These are phyloP conservation scores for Chalciporus piperatoides DNA, from an alignment of 1,284 basidiomycete genomes.

Conservation along the genomic window DNA sequence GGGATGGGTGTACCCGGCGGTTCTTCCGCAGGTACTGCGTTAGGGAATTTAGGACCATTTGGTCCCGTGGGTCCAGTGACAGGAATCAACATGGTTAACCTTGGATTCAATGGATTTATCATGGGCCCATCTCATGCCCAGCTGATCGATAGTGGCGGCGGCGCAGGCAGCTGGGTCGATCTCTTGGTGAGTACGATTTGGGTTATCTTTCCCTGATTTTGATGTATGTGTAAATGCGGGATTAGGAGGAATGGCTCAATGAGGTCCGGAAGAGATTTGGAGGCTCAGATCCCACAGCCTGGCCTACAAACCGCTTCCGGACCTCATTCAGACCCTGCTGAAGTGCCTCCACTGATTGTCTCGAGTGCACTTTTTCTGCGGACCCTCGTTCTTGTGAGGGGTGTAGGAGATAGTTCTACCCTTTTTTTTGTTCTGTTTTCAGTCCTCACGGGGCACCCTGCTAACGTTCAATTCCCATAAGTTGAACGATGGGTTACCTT, in stretches of 20 bases:
- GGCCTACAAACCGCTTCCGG: background rate
- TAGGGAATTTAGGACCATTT: slow-evolving; percentile 27
- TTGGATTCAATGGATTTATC: slow-evolving; percentile 41
- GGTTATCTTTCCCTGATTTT: background rate
- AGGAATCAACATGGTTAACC: slow-evolving; percentile 41
- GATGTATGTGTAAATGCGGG: background rate
- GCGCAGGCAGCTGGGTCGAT: slow-evolving; percentile 59
- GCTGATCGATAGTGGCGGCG: slow-evolving; percentile 12
- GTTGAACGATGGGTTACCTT: slow-evolving; percentile 26
- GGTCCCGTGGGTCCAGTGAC: slow-evolving; percentile 23
- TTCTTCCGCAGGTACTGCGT: slow-evolving; percentile 11
- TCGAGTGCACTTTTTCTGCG: background rate
- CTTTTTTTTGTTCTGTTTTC: background rate
- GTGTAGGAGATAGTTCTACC: background rate
- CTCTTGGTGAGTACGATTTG: slow-evolving; percentile 47
- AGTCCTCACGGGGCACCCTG: background rate
- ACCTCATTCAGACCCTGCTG: background rate
- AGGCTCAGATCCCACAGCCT: background rate
- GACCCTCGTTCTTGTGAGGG: background rate
- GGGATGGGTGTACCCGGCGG: slow-evolving; percentile 18
- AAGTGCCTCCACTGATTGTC: background rate
- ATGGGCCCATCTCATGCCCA: slow-evolving; percentile 24
- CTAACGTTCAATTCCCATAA: slow-evolving; percentile 18
- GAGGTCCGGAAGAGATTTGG: background rate
- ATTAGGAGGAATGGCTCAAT: background rate